Percentiles rank a stretch among this genome's conserved stretches.
Evolutionary conservation across 2,329 filamentous ascomycete genomes (phyloP).

Genomic region (Hymenoscyphus scutula): DNA sequence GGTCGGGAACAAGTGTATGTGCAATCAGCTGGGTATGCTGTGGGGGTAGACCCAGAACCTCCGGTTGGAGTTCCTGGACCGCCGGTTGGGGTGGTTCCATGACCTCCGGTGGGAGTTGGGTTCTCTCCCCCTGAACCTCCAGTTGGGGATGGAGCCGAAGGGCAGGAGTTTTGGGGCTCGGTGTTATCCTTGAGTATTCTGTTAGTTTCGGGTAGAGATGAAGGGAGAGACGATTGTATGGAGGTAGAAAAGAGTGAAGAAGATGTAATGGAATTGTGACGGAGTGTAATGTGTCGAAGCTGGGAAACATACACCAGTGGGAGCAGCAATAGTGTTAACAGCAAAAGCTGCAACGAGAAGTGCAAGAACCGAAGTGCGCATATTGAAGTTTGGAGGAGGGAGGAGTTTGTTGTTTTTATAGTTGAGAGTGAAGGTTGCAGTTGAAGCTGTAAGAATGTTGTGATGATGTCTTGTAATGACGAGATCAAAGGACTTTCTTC

Average conservation of each 20-base stretch:
- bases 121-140: not conserved
- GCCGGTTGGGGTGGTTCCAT: not conserved
- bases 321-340: conserved; percentile 6
- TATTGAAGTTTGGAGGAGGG: not conserved
- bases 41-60: not conserved
- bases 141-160: not conserved
- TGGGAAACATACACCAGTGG: conserved; percentile 4
- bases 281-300: too few relatives aligned
- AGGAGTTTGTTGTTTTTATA: not conserved
- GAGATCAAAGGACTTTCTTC: not conserved
- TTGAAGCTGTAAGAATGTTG: conserved; percentile 5
- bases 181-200: not conserved
- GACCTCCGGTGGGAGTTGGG: conserved; percentile 2
- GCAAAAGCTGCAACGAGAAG: conserved; percentile 4
- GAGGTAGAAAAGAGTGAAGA: not conserved
- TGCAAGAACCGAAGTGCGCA: conserved; percentile 8
- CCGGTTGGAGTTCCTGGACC: not conserved
- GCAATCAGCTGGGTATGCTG: conserved; percentile 4
- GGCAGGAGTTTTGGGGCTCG: not conserved
- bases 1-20: conserved; percentile 8
- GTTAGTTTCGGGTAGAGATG: too few relatives aligned
- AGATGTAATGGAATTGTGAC: not conserved
- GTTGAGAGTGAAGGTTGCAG: not conserved
- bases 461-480: conserved; percentile 1
- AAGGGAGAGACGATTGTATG: too few relatives aligned